These are phyloP conservation scores for Nigrograna mackinnonii DNA, from an alignment of 2,329 filamentous ascomycete genomes.

Conservation along the genomic window DNA sequence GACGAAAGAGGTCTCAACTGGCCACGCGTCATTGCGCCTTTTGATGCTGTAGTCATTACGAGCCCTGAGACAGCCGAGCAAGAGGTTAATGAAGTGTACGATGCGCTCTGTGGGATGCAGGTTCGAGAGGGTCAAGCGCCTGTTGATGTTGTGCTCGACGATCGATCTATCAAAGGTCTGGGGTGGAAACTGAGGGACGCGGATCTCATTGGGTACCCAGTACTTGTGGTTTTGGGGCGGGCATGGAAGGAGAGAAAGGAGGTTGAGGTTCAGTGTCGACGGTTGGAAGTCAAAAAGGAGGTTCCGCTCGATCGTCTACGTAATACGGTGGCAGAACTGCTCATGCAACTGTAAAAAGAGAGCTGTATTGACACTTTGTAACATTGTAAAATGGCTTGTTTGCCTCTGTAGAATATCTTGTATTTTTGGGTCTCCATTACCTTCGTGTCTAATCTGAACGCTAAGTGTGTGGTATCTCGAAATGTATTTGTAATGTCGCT, in stretches of 20 bases:
- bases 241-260: slow-evolving; percentile 39
- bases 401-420: background rate
- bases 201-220: slow-evolving; percentile 84
- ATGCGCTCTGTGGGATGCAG: slow-evolving; percentile 49
- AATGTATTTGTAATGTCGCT: no score
- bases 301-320: slow-evolving; percentile 58
- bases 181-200: slow-evolving; percentile 91
- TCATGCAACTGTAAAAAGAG: slow-evolving; percentile 13
- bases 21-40: slow-evolving; percentile 86
- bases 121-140: background rate
- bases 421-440: background rate
- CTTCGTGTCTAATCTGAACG: no score
- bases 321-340: slow-evolving; percentile 37
- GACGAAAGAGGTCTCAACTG: slow-evolving; percentile 77
- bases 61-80: slow-evolving; percentile 47
- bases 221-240: slow-evolving; percentile 75
- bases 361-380: background rate
- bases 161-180: slow-evolving; percentile 59
- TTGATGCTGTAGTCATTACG: slow-evolving; percentile 71
- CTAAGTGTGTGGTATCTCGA: no score
- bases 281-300: slow-evolving; percentile 64
- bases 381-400: slow-evolving; percentile 1
- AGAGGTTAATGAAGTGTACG: slow-evolving; percentile 65
- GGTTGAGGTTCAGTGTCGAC: slow-evolving; percentile 79
- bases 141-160: slow-evolving; percentile 42